Conservation (phyloP, 345 rosid genomes). For the Noccaea bulbosa region DNA sequence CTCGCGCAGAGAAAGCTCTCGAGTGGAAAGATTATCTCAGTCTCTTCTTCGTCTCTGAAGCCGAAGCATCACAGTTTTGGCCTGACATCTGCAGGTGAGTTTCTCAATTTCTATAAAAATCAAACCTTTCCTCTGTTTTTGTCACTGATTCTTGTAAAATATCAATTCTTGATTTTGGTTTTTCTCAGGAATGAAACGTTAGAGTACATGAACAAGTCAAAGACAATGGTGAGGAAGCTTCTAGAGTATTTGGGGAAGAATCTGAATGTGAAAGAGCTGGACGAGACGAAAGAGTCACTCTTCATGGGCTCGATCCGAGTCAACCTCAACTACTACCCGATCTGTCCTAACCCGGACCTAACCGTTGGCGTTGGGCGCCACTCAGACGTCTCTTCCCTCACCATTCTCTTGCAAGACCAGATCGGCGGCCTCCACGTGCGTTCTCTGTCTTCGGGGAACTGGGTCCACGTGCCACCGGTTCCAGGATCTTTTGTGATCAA, state of each 20-base stretch:
- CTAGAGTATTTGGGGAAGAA: slow-evolving; percentile 47
- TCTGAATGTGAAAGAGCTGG: slow-evolving; percentile 48
- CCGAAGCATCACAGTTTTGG: slow-evolving; percentile 50
- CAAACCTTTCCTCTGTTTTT: not conserved
- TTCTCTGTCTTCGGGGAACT: slow-evolving; percentile 40
- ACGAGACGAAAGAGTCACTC: slow-evolving; percentile 43
- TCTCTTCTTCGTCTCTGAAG: slow-evolving; percentile 53
- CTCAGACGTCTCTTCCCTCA: slow-evolving; percentile 49
- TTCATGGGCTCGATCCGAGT: slow-evolving; percentile 49
- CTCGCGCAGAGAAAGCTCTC: slow-evolving; percentile 52
- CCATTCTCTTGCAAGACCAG: slow-evolving; percentile 51
- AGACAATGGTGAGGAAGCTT: slow-evolving; percentile 48
- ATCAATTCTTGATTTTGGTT: not conserved
- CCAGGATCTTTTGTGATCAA: slow-evolving; percentile 46
- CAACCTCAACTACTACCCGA: slow-evolving; percentile 52
- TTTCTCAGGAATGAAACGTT: slow-evolving; percentile 47
- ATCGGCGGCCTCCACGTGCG: slow-evolving; percentile 56
- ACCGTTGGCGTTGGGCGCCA: slow-evolving; percentile 52
- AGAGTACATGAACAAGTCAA: slow-evolving; percentile 51
- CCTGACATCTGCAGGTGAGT: slow-evolving; percentile 53
- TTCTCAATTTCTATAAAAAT: slow-evolving; percentile 1
- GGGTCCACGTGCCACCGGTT: slow-evolving; percentile 48
- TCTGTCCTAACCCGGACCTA: slow-evolving; percentile 53
- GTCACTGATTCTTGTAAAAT: not conserved
- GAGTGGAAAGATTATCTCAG: slow-evolving; percentile 65